phyloP scores from a whole-genome alignment of 306 rosid species.

The Acacia crassicarpa region DNA sequence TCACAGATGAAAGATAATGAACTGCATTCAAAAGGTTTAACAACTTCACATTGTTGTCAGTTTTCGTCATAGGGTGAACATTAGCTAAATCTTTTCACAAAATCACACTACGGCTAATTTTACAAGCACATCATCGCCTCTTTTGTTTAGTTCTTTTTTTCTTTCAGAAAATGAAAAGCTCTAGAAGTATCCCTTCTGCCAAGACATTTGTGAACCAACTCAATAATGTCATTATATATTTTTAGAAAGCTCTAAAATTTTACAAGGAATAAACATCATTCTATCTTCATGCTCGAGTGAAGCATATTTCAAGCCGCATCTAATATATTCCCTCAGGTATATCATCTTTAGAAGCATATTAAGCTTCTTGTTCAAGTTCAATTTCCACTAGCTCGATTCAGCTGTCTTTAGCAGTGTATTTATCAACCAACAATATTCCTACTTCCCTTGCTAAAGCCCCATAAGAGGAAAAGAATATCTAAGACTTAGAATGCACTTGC shows the following conservation, averaged over 20 bases:
- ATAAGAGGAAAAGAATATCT: neutral
- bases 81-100: neutral
- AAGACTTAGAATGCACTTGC: neutral
- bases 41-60: neutral
- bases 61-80: neutral
- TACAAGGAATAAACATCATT: neutral
- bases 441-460: neutral
- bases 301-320: neutral
- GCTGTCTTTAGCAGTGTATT: neutral
- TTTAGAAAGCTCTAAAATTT: neutral
- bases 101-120: neutral
- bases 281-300: neutral
- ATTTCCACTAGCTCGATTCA: neutral
- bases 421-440: neutral
- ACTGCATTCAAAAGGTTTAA: neutral
- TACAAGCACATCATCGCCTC: neutral
- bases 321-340: neutral
- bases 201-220: slow-evolving; percentile 17
- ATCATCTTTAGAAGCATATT: neutral
- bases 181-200: slow-evolving; percentile 9
- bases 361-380: neutral
- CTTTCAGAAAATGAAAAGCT: neutral
- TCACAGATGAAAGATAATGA: neutral
- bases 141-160: neutral
- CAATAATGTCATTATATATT: neutral